A percentile compares a stretch with the other conserved stretches of the same genome.
Evolutionary conservation across 495 filamentous ascomycete species (phyloP).

Genomic region (Penicillium coprophilum): DNA sequence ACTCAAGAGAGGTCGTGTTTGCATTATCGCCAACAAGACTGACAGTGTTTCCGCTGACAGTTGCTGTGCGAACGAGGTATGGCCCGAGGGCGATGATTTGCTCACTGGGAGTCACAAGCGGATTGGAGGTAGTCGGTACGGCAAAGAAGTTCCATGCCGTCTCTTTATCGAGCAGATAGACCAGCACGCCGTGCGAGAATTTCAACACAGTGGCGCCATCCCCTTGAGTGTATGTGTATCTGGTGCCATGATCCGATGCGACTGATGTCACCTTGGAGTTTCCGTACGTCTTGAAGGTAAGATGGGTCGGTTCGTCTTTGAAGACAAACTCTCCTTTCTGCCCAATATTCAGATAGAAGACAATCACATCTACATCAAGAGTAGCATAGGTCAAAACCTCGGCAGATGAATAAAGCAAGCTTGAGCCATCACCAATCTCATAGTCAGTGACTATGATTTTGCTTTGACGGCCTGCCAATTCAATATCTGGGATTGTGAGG

Average conservation of each 20-base stretch:
- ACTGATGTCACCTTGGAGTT: slow-evolving; percentile 38
- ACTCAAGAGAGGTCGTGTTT: slow-evolving; percentile 58
- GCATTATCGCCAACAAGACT: slow-evolving; percentile 66
- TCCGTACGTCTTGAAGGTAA: slow-evolving; percentile 48
- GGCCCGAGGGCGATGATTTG: slow-evolving; percentile 62
- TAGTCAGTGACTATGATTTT: slow-evolving; percentile 75
- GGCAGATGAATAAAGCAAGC: slow-evolving; percentile 66
- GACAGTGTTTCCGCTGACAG: slow-evolving; percentile 47
- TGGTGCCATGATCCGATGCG: slow-evolving; percentile 49
- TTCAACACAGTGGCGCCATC: slow-evolving; percentile 46
- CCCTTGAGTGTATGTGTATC: slow-evolving; percentile 37
- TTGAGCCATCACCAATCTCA: slow-evolving; percentile 49
- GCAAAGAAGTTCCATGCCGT: slow-evolving; percentile 54
- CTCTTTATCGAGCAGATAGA: slow-evolving; percentile 51
- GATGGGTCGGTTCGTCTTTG: slow-evolving; percentile 34
- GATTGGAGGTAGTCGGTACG: slow-evolving; percentile 38
- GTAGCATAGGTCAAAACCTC: slow-evolving; percentile 64
- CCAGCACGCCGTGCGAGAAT: slow-evolving; percentile 50
- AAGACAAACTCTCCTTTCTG: slow-evolving; percentile 58
- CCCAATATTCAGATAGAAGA: slow-evolving; percentile 64
- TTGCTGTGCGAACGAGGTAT: slow-evolving; percentile 64
- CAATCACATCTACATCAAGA: slow-evolving; percentile 44
- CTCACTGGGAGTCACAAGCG: slow-evolving; percentile 41
- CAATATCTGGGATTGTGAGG: slow-evolving; percentile 61
- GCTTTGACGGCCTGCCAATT: slow-evolving; percentile 66